A percentile compares a stretch with the other conserved stretches of the same genome.
These are phyloP conservation scores for Mitosporidium daphniae DNA, from an alignment of 371 early-diverging fungal species.

Conservation along the genomic window DNA sequence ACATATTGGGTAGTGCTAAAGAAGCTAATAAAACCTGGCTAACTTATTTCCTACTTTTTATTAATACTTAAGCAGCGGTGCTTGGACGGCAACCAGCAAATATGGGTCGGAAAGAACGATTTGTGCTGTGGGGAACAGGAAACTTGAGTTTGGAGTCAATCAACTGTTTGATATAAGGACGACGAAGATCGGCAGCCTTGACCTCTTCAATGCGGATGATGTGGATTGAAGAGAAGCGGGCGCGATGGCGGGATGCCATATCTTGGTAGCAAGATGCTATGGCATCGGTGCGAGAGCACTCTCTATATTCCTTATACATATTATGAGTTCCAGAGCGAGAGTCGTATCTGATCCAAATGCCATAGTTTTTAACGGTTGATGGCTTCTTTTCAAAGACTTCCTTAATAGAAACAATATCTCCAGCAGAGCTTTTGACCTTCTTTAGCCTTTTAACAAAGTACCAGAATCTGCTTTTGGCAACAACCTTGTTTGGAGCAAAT, in stretches of 20 bases:
- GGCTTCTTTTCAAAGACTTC: conserved; percentile 76
- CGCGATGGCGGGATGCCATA: conserved; percentile 93
- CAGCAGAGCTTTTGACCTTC: conserved; percentile 92
- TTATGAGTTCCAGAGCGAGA: conserved; percentile 96
- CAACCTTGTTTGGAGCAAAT: conserved; percentile 88
- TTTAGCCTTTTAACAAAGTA: conserved; percentile 88
- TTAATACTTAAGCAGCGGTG: no score
- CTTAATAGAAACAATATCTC: conserved; percentile 82
- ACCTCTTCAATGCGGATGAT: conserved; percentile 81
- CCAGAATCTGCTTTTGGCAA: conserved; percentile 96
- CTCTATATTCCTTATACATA: conserved; percentile 99
- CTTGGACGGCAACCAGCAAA: no score
- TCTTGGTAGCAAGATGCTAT: conserved; percentile 88
- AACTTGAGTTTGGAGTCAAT: conserved; percentile 37
- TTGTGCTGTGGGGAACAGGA: conserved; percentile 82
- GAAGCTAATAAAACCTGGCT: no score
- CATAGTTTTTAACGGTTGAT: conserved; percentile 81
- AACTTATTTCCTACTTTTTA: no score
- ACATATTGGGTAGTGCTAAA: no score
- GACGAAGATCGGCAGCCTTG: conserved; percentile 49
- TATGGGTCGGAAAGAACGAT: no score
- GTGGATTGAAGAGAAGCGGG: conserved; percentile 79
- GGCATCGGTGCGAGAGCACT: conserved; percentile 59
- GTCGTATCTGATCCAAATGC: conserved; percentile 95
- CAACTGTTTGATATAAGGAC: conserved; percentile 70